Evolutionary conservation across 2,329 filamentous ascomycete species (phyloP).

Genomic region (Xylaria sp.): DNA sequence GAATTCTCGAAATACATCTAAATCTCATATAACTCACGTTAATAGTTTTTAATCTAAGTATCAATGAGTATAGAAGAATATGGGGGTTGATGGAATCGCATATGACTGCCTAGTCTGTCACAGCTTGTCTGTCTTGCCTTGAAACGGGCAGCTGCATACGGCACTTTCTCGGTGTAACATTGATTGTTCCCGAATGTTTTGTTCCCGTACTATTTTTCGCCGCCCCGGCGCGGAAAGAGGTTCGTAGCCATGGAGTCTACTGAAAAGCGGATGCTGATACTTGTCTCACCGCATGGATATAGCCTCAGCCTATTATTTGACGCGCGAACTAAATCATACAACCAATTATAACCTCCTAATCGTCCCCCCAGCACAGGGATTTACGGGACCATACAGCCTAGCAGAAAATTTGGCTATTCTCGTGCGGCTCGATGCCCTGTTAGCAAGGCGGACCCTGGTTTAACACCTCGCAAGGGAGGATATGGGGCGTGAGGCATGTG

Average conservation of each 20-base stretch:
- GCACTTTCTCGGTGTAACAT: not conserved
- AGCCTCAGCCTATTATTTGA: not conserved
- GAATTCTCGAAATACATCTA: no score
- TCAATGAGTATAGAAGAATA: not conserved
- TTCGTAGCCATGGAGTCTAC: no score
- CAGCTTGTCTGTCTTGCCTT: conserved; percentile 1
- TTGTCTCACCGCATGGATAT: not conserved
- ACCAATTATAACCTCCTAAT: not conserved
- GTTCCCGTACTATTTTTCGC: no score
- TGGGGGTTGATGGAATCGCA: not conserved
- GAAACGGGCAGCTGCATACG: not conserved
- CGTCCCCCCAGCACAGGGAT: not conserved
- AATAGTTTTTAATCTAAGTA: no score
- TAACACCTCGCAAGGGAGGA: not conserved
- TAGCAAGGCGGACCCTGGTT: not conserved
- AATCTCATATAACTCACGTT: no score
- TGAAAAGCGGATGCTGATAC: not conserved
- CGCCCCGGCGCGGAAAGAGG: not conserved
- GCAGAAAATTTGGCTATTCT: not conserved
- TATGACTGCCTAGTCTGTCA: not conserved
- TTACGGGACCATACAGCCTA: not conserved
- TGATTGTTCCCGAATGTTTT: not conserved
- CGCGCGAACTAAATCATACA: not conserved
- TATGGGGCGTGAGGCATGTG: not conserved
- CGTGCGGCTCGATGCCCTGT: not conserved